Evolutionary conservation across 2,329 filamentous ascomycete species (phyloP), one percentile per base, ranked within the genome.

Genomic region (Calonectria pauciramosa): DNA sequence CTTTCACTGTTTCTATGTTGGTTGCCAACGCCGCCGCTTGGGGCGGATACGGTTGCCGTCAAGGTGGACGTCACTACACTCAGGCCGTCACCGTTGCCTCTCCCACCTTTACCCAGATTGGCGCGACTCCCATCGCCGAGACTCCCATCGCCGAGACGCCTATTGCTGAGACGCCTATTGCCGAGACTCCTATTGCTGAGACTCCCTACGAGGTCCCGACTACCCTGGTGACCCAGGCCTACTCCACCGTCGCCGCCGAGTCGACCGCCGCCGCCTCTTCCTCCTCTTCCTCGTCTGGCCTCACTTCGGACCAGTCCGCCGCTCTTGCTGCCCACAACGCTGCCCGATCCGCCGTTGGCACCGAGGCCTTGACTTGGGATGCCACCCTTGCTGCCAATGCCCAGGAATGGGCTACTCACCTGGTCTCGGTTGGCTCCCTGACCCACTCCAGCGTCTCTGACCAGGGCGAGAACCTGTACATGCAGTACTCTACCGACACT

Each of bases 401-500:
- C 20, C 79, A 80, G 70, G 71, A 74, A 59, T 81, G 79, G 79
- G 79, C 79, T 14, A 41, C 74, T 36, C 69, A 81, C 69, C 76
- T 81, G 3, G 78, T 71, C 38, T 72, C 73, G 18, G 23, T 78
- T 20, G 79, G 78, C 41, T 75, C 41, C 63, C 73, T 81, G 14
- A 10, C 34, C 16, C 79, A 81, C 79, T 79, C 79, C 11, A 36
- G 59, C 20, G 64, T 70, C 16, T n/a, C 26, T 2, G 79, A 59
- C 59, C 63, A 78, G 52, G 79, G 79, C 7, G 79, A 81, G 79
- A 81, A 81, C 77, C 77, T 81, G 2, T 81, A 79, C 76, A 74
- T 74, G 78, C 77, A 78, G 30, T 71, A 38, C 36, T 67, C 59
- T 49, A 52, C 30, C 47, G 64, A 54, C 28, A 66, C 72, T 14